phyloP scores from a whole-genome alignment of 179 eudicot species.

The Corrigiola litoralis region DNA sequence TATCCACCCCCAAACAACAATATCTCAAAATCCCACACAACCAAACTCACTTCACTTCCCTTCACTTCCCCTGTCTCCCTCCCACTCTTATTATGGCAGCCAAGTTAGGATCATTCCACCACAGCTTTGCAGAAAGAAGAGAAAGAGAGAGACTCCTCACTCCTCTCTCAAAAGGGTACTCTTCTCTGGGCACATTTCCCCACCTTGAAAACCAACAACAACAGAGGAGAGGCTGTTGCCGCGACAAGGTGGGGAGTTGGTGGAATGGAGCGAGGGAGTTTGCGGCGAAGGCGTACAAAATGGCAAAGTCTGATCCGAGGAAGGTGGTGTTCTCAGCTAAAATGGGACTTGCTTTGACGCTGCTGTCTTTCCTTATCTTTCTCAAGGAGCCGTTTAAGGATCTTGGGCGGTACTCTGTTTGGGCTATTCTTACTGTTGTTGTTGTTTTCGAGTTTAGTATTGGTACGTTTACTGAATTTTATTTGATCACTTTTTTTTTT shows the following conservation, averaged over 20 bases:
- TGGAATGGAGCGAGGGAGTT: conserved; percentile 18
- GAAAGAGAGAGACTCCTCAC: conserved; percentile 20
- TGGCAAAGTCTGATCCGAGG: conserved; percentile 52
- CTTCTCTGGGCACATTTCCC: conserved; percentile 8
- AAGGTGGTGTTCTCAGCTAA: conserved; percentile 45
- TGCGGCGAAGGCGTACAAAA: conserved; percentile 10
- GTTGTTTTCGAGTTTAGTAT: conserved; percentile 55
- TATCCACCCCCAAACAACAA: too few species aligned
- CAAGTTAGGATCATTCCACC: conserved; percentile 27
- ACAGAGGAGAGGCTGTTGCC: background rate
- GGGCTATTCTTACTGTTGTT: conserved; percentile 62
- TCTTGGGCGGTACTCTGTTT: conserved; percentile 38
- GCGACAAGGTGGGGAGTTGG: background rate
- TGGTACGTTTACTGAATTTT: conserved; percentile 17
- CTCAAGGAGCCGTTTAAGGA: conserved; percentile 39
- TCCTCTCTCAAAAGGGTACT: conserved; percentile 7
- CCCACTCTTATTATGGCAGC: background rate
- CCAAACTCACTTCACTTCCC: background rate
- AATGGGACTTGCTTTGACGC: conserved; percentile 40
- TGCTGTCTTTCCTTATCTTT: conserved; percentile 37
- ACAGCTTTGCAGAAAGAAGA: conserved; percentile 19
- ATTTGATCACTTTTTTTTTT: background rate
- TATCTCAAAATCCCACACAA: too few species aligned
- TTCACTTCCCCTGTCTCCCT: background rate
- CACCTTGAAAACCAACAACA: background rate